phyloP scores from a whole-genome alignment of 805 yeast genomes.

The Ogataea ramenticola region DNA sequence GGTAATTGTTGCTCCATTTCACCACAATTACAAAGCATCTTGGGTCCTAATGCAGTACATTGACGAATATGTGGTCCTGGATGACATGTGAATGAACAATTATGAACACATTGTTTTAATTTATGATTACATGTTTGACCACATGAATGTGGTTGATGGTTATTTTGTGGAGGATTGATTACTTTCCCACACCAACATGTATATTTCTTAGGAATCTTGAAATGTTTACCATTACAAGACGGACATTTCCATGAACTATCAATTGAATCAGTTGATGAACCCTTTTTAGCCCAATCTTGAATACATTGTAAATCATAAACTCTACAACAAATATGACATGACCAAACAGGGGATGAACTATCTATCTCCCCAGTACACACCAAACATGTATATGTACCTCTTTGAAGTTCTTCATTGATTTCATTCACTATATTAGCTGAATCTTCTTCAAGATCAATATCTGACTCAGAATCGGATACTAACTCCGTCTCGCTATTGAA shows the following conservation, averaged over 20 bases:
- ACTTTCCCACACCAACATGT: conserved; percentile 89
- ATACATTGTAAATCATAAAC: conserved; percentile 85
- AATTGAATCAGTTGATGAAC: conserved; percentile 51
- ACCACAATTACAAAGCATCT: conserved; percentile 70
- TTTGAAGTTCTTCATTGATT: conserved; percentile 51
- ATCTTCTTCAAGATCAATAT: conserved; percentile 2
- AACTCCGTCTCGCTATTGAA: not conserved
- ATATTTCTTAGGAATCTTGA: conserved; percentile 45
- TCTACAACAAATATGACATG: conserved; percentile 69
- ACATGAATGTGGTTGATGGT: conserved; percentile 74
- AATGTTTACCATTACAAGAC: conserved; percentile 50
- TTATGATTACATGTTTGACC: conserved; percentile 71
- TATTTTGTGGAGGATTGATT: conserved; percentile 53
- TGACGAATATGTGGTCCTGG: conserved; percentile 78
- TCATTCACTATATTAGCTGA: conserved; percentile 20
- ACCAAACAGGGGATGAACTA: conserved; percentile 61
- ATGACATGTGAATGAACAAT: conserved; percentile 72
- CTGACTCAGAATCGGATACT: conserved; percentile 1
- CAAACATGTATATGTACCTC: conserved; percentile 74
- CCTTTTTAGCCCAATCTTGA: conserved; percentile 76
- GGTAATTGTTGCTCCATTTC: conserved; percentile 55
- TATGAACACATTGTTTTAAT: conserved; percentile 55
- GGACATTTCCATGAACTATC: conserved; percentile 81
- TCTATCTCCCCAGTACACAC: conserved; percentile 84
- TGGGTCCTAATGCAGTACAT: conserved; percentile 76